Base-by-base conservation (phyloP, 1,284 basidiomycete species). In the Leccinum pseudoinsigne region DNA sequence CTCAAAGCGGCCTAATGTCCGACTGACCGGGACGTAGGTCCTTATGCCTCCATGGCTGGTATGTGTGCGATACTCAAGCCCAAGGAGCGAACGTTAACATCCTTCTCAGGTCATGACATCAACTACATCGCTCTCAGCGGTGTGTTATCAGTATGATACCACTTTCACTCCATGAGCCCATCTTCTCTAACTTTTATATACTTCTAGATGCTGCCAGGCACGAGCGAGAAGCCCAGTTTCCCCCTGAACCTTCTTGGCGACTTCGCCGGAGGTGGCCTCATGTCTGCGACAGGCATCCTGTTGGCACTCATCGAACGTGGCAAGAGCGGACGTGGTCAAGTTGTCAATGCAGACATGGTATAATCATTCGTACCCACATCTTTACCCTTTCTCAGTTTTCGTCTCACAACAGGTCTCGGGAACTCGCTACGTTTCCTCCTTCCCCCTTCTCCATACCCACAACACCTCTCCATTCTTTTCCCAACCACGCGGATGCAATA, bases 91-190 rank as follows among this genome's bases (percentile, higher is more conserved):
- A 54, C 57, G 16, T 54, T 50, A 18, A 57, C n/a, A 38, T 38
- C 66, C 62, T 16, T 55, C 34, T 9, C 61, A 90, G 88, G 89
- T 23, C 93, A 94, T 71, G 93, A 95, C 71, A 85, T 94, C 68
- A 94, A 94, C 72, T 95, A 94, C 72, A 81, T 94, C n/a, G 92
- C 93, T 9, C 80, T 92, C 31, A 91, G 88, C 65, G 93, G 93
- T 0, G 81, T 90, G 5, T 79, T 94, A 10, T 87, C 87, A n/a
- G 90, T 89, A 69, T 65, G 85, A 45, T 51, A n/a, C 34, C 34
- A 10, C 2, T 58, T 21, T 42, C 31, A 6, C 42, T 50, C 21
- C 50, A 50, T n/a, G 5, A 51, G 47, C 60, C n/a, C 5, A 38
- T 55, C 14, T 21, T 38, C 34, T 40, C 38, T 67, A 38, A 62